Conservation (phyloP, 2,329 filamentous ascomycete species). For the Fusarium sp. region DNA sequence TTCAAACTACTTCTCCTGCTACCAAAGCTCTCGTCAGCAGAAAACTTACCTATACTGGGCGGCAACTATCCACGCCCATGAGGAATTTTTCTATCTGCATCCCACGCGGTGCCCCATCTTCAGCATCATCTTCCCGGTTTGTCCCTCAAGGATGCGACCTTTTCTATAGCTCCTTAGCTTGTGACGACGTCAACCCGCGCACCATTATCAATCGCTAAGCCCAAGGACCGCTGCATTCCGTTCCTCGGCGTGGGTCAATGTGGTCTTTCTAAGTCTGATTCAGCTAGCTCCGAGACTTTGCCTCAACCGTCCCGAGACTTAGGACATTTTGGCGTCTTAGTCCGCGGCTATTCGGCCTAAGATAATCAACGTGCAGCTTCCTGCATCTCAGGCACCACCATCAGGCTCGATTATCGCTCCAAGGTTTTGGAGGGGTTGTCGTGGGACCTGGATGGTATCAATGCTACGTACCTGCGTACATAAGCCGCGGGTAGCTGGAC, state of each 20-base stretch:
- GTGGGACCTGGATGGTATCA: constrained; percentile 13
- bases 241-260: constrained; percentile 47
- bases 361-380: constrained; percentile 52
- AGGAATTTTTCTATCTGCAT: constrained; percentile 33
- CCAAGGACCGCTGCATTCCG: constrained; percentile 39
- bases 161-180: constrained; percentile 20
- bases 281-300: constrained; percentile 37
- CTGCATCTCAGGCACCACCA: constrained; percentile 45
- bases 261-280: constrained; percentile 42
- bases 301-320: constrained; percentile 32
- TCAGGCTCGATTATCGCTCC: constrained; percentile 33
- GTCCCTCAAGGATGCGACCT: constrained; percentile 40
- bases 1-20: not conserved
- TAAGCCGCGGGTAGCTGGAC: constrained; percentile 1
- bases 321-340: constrained; percentile 33
- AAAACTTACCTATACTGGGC: not conserved
- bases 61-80: constrained; percentile 17
- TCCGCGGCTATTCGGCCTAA: constrained; percentile 38
- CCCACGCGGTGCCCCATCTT: constrained; percentile 24
- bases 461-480: constrained; percentile 10
- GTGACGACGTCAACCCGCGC: constrained; percentile 40
- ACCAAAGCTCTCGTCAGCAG: not conserved
- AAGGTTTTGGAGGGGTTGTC: constrained; percentile 21
- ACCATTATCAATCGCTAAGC: constrained; percentile 35
- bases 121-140: constrained; percentile 45